Conservation (phyloP, 2,329 filamentous ascomycete genomes). For the Pseudogymnoascus sp. region DNA sequence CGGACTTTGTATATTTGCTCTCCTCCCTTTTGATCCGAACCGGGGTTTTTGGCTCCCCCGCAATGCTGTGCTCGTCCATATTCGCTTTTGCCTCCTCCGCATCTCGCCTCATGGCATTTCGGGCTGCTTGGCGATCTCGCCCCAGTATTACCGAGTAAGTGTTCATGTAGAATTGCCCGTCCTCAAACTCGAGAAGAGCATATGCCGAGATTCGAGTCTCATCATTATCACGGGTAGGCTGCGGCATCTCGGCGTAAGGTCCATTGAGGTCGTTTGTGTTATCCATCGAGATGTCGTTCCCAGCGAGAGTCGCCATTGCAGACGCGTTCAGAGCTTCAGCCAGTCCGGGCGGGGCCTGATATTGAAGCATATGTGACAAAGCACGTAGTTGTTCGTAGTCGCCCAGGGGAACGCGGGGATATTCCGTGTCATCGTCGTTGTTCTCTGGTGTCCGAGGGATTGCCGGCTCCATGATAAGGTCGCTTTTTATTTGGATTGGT, state of each 20-base stretch:
- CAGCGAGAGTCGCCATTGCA: slow-evolving; percentile 4
- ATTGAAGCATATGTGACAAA: slow-evolving; percentile 6
- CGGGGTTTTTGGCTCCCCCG: slow-evolving; percentile 38
- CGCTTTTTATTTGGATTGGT: background rate
- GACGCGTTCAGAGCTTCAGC: slow-evolving; percentile 2
- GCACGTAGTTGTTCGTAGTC: slow-evolving; percentile 3
- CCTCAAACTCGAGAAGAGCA: slow-evolving; percentile 60
- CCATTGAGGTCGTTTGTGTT: slow-evolving; percentile 2
- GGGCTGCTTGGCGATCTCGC: slow-evolving; percentile 59
- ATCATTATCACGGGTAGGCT: slow-evolving; percentile 14
- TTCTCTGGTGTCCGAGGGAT: slow-evolving; percentile 8
- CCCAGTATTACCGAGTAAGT: slow-evolving; percentile 67
- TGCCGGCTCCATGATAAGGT: slow-evolving; percentile 9
- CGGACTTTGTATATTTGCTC: slow-evolving; percentile 46
- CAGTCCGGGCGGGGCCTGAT: background rate
- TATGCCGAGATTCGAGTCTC: slow-evolving; percentile 37
- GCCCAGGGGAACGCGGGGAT: background rate
- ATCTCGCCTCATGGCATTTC: slow-evolving; percentile 42
- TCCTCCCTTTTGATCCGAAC: slow-evolving; percentile 41
- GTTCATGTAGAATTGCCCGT: slow-evolving; percentile 74
- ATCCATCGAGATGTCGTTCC: slow-evolving; percentile 13
- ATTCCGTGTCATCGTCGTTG: slow-evolving; percentile 6
- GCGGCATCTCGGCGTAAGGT: slow-evolving; percentile 17
- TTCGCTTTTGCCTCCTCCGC: slow-evolving; percentile 39
- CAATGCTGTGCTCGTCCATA: slow-evolving; percentile 44